A percentile compares a stretch with the other conserved stretches of the same genome.
phyloP scores from a whole-genome alignment of 805 yeast genomes.

The Hanseniaspora occidentalis region DNA sequence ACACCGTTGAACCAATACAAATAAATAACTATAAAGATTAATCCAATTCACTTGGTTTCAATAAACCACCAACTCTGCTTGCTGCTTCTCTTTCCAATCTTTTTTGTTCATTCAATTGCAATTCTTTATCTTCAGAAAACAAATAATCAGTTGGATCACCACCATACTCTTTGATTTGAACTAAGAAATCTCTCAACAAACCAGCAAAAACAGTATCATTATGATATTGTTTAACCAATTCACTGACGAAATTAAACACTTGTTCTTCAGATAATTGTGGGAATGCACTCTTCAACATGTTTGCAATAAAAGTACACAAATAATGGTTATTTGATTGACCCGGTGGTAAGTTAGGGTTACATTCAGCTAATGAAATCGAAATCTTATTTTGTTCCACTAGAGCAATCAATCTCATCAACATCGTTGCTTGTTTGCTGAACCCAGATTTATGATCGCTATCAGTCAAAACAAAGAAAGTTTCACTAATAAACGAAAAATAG shows the following conservation, averaged over 20 bases:
- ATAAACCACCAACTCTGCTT: slow-evolving; percentile 77
- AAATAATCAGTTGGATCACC: slow-evolving; percentile 92
- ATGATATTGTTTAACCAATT: slow-evolving; percentile 58
- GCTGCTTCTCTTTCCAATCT: slow-evolving; percentile 70
- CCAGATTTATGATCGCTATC: slow-evolving; percentile 98
- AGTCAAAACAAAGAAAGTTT: slow-evolving; percentile 84
- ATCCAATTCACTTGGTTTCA: slow-evolving; percentile 90
- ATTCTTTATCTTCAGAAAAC: slow-evolving; percentile 86
- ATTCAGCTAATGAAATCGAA: slow-evolving; percentile 61
- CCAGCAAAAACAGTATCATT: slow-evolving; percentile 70
- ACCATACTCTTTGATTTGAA: slow-evolving; percentile 90
- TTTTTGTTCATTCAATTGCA: slow-evolving; percentile 56
- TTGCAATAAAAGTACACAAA: slow-evolving; percentile 68
- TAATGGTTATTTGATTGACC: slow-evolving; percentile 77
- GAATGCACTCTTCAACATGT: slow-evolving; percentile 78
- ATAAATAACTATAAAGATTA: neutral
- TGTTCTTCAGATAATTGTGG: slow-evolving; percentile 81
- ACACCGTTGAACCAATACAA: neutral
- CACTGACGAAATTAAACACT: slow-evolving; percentile 67
- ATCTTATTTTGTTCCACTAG: slow-evolving; percentile 70
- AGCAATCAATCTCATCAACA: slow-evolving; percentile 72
- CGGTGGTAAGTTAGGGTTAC: slow-evolving; percentile 60
- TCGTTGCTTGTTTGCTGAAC: slow-evolving; percentile 73
- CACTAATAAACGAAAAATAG: slow-evolving; percentile 80
- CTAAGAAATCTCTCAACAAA: slow-evolving; percentile 85